phyloP scores from a whole-genome alignment of 2,329 filamentous ascomycete species.

The Achaetomium macrosporum region DNA sequence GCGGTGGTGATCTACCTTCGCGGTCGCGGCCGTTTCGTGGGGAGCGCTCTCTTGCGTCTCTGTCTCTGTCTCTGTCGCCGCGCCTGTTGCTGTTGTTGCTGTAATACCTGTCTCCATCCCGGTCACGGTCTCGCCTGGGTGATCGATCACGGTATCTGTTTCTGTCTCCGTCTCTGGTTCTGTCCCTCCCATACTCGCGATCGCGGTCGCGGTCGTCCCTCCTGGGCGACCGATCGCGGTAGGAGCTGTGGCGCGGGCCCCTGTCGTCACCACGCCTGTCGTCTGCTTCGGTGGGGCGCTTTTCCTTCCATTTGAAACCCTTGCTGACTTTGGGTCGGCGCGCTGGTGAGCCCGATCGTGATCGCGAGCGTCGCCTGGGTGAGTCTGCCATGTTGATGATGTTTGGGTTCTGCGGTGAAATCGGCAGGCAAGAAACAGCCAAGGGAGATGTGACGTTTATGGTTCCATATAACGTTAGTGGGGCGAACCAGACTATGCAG shows the following conservation, averaged over 20 bases:
- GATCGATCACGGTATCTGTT: conserved; percentile 18
- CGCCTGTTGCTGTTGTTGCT: conserved; percentile 27
- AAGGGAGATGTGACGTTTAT: neutral
- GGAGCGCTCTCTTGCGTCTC: conserved; percentile 24
- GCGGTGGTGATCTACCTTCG: too few relatives aligned
- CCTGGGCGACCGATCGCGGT: conserved; percentile 27
- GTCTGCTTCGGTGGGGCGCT: conserved; percentile 20
- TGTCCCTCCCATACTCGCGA: conserved; percentile 16
- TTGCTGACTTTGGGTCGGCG: conserved; percentile 17
- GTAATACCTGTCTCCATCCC: conserved; percentile 24
- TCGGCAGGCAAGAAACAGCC: neutral
- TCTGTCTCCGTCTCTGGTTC: conserved; percentile 33
- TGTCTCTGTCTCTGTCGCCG: conserved; percentile 33
- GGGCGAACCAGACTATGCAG: neutral
- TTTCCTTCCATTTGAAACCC: conserved; percentile 30
- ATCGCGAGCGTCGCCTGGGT: conserved; percentile 20
- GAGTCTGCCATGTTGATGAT: conserved; percentile 22
- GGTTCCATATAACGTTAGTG: neutral
- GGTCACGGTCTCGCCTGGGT: conserved; percentile 26
- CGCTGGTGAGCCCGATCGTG: conserved; percentile 23
- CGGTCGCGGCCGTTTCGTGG: too few relatives aligned
- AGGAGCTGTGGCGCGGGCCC: conserved; percentile 23
- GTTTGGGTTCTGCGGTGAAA: neutral
- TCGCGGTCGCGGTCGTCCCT: conserved; percentile 20
- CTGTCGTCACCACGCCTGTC: conserved; percentile 15